A percentile compares a stretch with the other conserved stretches of the same genome.
These are phyloP conservation scores for Flaveria ramosissima DNA, from an alignment of 129 eudicot genomes.

Conservation along the genomic window DNA sequence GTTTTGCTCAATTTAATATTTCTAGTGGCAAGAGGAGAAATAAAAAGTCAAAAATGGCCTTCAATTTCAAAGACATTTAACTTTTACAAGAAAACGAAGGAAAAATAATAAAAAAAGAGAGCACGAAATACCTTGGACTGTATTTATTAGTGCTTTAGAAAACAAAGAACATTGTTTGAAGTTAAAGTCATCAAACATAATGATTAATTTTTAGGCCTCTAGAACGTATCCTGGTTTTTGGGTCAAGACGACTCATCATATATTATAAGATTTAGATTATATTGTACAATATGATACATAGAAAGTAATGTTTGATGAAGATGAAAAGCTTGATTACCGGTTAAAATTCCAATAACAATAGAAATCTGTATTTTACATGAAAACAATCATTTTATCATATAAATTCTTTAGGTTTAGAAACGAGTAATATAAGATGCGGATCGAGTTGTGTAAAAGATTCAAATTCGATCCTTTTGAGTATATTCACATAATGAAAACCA, in stretches of 20 bases:
- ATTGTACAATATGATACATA: too few relatives aligned
- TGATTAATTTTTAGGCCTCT: not conserved
- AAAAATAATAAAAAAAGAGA: not conserved
- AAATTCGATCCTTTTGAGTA: not conserved
- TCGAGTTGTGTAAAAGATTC: not conserved
- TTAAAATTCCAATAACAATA: not conserved
- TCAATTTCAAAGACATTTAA: not conserved
- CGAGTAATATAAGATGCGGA: not conserved
- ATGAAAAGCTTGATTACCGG: not conserved
- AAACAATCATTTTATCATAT: not conserved
- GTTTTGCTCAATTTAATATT: not conserved
- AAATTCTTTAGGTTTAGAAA: not conserved
- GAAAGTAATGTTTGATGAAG: not conserved
- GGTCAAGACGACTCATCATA: not conserved
- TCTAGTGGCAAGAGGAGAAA: not conserved
- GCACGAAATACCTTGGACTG: not conserved
- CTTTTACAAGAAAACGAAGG: not conserved
- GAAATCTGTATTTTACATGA: not conserved
- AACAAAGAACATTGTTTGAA: not conserved
- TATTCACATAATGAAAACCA: not conserved
- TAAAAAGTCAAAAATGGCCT: not conserved
- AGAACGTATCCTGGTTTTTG: not conserved
- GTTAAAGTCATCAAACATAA: not conserved
- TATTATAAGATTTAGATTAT: too few relatives aligned
- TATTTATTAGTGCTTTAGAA: not conserved